A percentile compares a stretch with the other conserved stretches of the same genome.
These are phyloP conservation scores for Fusarium metavorans DNA, from an alignment of 2,329 filamentous ascomycete species.

Conservation along the genomic window DNA sequence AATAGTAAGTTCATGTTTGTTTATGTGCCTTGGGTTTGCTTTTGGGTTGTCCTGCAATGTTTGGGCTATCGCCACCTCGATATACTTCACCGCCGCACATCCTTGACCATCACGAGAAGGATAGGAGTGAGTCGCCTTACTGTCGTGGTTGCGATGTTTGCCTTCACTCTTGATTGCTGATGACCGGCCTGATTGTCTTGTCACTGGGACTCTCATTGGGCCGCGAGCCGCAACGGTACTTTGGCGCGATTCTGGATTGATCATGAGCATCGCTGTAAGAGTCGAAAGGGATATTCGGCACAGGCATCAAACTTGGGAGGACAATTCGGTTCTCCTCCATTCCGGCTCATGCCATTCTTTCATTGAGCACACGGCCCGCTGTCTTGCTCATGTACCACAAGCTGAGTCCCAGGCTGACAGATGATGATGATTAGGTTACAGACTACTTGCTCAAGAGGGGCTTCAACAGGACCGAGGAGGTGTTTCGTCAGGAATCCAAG, in stretches of 20 bases:
- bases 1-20: slow-evolving; percentile 76
- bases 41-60: not conserved
- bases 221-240: not conserved
- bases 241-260: not conserved
- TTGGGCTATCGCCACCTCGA: not conserved
- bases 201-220: not conserved
- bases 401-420: slow-evolving; percentile 16
- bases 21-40: slow-evolving; percentile 10
- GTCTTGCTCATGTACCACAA: not conserved
- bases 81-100: not conserved
- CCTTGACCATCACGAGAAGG: not conserved
- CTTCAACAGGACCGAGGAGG: slow-evolving; percentile 91
- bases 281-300: not conserved
- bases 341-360: not conserved
- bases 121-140: not conserved
- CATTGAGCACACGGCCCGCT: not conserved
- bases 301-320: not conserved
- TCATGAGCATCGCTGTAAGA: not conserved
- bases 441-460: slow-evolving; percentile 97
- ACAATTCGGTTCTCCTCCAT: not conserved
- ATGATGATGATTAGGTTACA: slow-evolving; percentile 68
- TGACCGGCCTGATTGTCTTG: not conserved
- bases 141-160: not conserved
- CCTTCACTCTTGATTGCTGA: not conserved
- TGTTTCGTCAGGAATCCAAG: slow-evolving; percentile 90